phyloP scores from a whole-genome alignment of 176 grass and related monocot species.

The Leersia perrieri region DNA sequence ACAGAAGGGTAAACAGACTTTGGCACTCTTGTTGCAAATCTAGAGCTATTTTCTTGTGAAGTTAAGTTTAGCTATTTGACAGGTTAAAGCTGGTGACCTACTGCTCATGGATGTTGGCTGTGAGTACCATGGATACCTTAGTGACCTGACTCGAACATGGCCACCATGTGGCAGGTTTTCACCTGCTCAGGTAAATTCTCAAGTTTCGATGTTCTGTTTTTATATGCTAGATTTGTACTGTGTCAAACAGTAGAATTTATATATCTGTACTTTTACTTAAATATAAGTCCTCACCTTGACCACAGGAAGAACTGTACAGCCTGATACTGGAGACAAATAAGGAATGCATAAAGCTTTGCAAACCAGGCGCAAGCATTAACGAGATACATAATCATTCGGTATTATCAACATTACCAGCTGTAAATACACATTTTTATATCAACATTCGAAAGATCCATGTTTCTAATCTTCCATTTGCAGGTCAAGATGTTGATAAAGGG shows the following conservation, averaged over 20 bases:
- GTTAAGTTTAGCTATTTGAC: constrained; percentile 45
- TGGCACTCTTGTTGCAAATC: background rate
- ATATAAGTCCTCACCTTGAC: background rate
- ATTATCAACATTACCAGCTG: background rate
- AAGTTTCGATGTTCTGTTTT: background rate
- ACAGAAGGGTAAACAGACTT: constrained; percentile 55
- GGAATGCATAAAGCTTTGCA: constrained; percentile 94
- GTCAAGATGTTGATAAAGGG: constrained; percentile 77
- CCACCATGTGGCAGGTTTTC: constrained; percentile 76
- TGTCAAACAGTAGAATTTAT: background rate
- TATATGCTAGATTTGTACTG: background rate
- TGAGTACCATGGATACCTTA: constrained; percentile 96
- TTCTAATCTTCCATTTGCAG: constrained; percentile 29
- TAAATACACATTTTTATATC: background rate
- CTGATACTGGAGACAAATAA: constrained; percentile 94
- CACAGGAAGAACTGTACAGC: constrained; percentile 89
- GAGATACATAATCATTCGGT: constrained; percentile 87
- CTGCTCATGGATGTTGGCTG: constrained; percentile 97
- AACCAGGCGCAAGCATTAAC: constrained; percentile 67
- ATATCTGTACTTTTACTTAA: background rate
- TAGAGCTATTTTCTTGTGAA: constrained; percentile 37
- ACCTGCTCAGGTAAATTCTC: constrained; percentile 61
- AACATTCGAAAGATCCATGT: background rate
- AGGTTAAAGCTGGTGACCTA: constrained; percentile 79
- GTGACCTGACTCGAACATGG: constrained; percentile 89